phyloP scores from a whole-genome alignment of 1,139 yeast species.

The Pichia sp. region DNA sequence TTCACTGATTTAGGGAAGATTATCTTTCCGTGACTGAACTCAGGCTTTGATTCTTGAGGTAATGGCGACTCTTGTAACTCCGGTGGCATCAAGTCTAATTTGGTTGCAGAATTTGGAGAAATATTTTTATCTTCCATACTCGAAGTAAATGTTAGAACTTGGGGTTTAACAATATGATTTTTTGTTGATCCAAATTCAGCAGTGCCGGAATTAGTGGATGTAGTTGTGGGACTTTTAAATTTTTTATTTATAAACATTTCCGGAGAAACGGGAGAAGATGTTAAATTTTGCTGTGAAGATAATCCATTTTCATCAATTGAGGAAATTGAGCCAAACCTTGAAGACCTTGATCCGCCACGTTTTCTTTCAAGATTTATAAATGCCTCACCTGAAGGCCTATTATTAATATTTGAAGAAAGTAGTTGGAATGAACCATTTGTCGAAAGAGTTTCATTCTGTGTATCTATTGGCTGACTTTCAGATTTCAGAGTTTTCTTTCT shows the following conservation, averaged over 20 bases:
- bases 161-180: not conserved
- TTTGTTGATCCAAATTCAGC: not conserved
- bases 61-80: slow-evolving; percentile 3
- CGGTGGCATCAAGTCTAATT: not conserved
- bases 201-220: not conserved
- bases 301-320: slow-evolving; percentile 5
- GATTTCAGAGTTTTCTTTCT: slow-evolving; percentile 30
- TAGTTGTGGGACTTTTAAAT: slow-evolving; percentile 7
- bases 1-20: not conserved
- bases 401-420: not conserved
- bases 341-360: slow-evolving; percentile 10
- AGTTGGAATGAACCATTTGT: slow-evolving; percentile 4
- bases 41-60: too few relatives aligned
- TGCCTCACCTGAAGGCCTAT: slow-evolving; percentile 10
- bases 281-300: not conserved
- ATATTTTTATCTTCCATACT: not conserved
- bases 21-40: too few relatives aligned
- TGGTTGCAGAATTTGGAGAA: not conserved
- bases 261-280: slow-evolving; percentile 16
- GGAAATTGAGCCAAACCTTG: slow-evolving; percentile 10
- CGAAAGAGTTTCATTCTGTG: not conserved
- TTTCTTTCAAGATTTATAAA: slow-evolving; percentile 14
- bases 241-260: slow-evolving; percentile 18
- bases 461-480: slow-evolving; percentile 1
- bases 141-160: not conserved